These are phyloP conservation scores for Pyrenophora teres DNA, from an alignment of 2,329 filamentous ascomycete species.

Conservation along the genomic window DNA sequence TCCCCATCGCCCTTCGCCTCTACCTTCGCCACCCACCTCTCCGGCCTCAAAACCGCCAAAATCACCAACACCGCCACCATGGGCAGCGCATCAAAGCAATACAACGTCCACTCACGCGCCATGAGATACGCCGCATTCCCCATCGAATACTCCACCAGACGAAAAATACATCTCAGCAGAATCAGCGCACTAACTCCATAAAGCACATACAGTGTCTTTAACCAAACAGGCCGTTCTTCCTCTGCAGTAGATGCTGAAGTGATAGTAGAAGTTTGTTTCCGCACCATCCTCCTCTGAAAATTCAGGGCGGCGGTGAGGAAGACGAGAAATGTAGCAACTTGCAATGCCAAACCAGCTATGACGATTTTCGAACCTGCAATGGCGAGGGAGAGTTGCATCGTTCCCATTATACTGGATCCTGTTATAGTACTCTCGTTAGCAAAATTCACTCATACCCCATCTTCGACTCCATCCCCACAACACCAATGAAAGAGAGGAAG, in stretches of 20 bases:
- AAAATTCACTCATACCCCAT: neutral
- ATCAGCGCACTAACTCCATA: slow-evolving; percentile 56
- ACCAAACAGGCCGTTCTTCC: slow-evolving; percentile 19
- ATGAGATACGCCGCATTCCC: slow-evolving; percentile 55
- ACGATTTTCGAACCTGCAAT: slow-evolving; percentile 42
- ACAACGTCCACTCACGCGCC: slow-evolving; percentile 52
- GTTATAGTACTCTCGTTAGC: neutral
- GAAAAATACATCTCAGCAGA: slow-evolving; percentile 56
- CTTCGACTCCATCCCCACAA: neutral
- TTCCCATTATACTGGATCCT: slow-evolving; percentile 42
- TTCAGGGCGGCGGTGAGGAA: slow-evolving; percentile 39
- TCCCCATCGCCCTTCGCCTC: neutral
- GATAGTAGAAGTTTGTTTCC: neutral
- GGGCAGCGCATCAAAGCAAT: slow-evolving; percentile 54
- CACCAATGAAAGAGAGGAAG: too few species aligned
- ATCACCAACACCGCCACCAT: slow-evolving; percentile 52
- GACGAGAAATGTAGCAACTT: slow-evolving; percentile 40
- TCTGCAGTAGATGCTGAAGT: neutral
- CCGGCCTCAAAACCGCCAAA: slow-evolving; percentile 38
- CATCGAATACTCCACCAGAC: slow-evolving; percentile 57
- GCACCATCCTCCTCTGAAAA: slow-evolving; percentile 37
- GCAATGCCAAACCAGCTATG: slow-evolving; percentile 40
- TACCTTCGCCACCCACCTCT: slow-evolving; percentile 19
- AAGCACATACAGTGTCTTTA: slow-evolving; percentile 45
- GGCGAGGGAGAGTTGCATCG: slow-evolving; percentile 39